These are phyloP conservation scores for Phaeodactylum tricornutum DNA, from an alignment of 108 stramenopile genomes.

Conservation along the genomic window DNA sequence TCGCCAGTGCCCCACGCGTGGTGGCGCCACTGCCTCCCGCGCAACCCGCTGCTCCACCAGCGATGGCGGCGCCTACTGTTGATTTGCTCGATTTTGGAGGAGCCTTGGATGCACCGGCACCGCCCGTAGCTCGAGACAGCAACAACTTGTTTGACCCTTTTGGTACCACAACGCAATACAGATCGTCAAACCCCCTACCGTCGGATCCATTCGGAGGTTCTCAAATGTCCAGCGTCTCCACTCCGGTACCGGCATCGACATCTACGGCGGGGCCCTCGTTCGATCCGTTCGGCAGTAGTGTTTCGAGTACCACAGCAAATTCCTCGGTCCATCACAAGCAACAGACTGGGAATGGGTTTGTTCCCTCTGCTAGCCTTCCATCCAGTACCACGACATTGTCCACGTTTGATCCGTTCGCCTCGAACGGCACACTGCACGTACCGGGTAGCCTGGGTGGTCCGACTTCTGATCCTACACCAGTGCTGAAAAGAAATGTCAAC, in stretches of 20 bases:
- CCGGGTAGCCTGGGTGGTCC: slow-evolving; percentile 3
- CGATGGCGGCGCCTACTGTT: slow-evolving; percentile 15
- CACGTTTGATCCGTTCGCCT: neutral
- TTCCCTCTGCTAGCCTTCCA: neutral
- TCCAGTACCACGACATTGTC: neutral
- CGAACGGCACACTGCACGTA: neutral
- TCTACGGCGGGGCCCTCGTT: neutral
- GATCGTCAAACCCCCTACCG: neutral
- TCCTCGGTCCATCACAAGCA: slow-evolving; percentile 5
- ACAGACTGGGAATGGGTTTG: neutral
- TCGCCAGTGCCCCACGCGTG: neutral
- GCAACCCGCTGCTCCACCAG: slow-evolving; percentile 11
- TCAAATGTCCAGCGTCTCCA: slow-evolving; percentile 2
- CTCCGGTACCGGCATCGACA: slow-evolving; percentile 6
- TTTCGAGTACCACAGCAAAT: neutral
- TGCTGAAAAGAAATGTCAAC: slow-evolving; percentile 22
- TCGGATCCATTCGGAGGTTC: neutral
- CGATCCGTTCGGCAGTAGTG: neutral
- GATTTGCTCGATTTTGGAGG: slow-evolving; percentile 54
- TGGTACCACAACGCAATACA: neutral
- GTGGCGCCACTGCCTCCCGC: slow-evolving; percentile 12
- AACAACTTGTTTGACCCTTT: slow-evolving; percentile 1
- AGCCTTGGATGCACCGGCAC: neutral
- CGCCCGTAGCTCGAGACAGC: slow-evolving; percentile 4
- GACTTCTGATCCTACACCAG: slow-evolving; percentile 9